These are phyloP conservation scores for Starmerella stigmatis DNA, from an alignment of 805 yeast genomes.

Conservation along the genomic window DNA sequence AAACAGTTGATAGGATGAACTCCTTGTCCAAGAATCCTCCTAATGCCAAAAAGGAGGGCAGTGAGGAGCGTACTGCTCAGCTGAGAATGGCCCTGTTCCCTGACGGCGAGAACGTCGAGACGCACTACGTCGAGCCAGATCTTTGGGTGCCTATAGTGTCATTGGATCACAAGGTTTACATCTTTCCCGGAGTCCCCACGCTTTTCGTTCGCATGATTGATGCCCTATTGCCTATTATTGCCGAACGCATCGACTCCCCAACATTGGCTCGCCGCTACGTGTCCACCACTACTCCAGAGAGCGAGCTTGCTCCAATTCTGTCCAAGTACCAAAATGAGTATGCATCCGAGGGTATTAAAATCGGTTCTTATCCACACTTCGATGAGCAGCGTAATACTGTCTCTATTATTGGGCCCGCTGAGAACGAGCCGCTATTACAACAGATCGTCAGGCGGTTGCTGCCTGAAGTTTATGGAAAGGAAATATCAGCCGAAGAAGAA, in stretches of 20 bases:
- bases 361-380: constrained; percentile 81
- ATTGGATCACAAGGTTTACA: constrained; percentile 51
- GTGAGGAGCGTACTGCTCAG: constrained; percentile 48
- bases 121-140: constrained; percentile 37
- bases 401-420: constrained; percentile 56
- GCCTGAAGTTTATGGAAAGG: constrained; percentile 43
- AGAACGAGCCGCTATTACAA: constrained; percentile 33
- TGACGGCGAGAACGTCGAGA: constrained; percentile 29
- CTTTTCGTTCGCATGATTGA: constrained; percentile 49
- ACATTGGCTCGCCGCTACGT: constrained; percentile 39
- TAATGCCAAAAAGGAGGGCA: constrained; percentile 9
- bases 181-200: constrained; percentile 78
- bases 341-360: constrained; percentile 40
- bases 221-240: constrained; percentile 35
- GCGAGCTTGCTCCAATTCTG: constrained; percentile 58
- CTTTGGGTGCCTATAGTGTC: constrained; percentile 81
- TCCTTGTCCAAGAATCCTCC: constrained; percentile 27
- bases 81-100: constrained; percentile 78
- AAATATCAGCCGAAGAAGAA: constrained; percentile 51
- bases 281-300: constrained; percentile 50
- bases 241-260: constrained; percentile 34
- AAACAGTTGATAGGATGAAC: constrained; percentile 53
- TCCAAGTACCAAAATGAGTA: constrained; percentile 41
- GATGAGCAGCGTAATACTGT: constrained; percentile 54
- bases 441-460: constrained; percentile 40